Evolutionary conservation across 768 basidiomycete species (phyloP), one percentile per base, ranked within the genome.

Genomic region (Butyriboletus loyo): DNA sequence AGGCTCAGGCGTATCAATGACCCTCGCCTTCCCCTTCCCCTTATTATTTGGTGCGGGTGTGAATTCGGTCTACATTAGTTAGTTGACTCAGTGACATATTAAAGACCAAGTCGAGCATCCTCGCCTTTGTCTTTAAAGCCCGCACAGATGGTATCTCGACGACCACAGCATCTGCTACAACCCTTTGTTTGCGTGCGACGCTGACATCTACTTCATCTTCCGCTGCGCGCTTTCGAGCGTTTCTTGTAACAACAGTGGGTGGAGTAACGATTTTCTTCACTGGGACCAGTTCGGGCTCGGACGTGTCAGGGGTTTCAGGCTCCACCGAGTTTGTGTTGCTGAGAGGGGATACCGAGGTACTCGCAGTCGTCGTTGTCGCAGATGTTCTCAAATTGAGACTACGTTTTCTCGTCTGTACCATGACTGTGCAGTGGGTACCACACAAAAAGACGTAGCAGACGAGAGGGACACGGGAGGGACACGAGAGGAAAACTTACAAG

Each of bases 301-400:
- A 85, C 28, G 82, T 83, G 37, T 70, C 70, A 59, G 84, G 83
- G 46, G 83, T 83, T 60, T 76, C 77, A 28, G 67, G 64, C 62
- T 75, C 69, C 37, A 72, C 70, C 30, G 83, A 81, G 22, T 70
- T 68, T 46, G 68, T 66, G 30, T 73, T 69, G 58, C 80, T 84
- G 58, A 78, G 56, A 35, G 84, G 81, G 13, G 85, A 81, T 28
- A 70, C 72, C 36, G 73, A 70, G 13, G 76, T 72, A 14, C 76
- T 72, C 8, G 77, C 68, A 5, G 69, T 54, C 10, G 69, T 52
- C 25, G 68, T 54, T 5, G 66, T 66, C 41, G 62, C 54, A 8
- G 69, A 56, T 10, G 68, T 64, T 27, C 40, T 53, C 5, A 45
- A 34, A 17, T 27, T 54, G 14, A 62, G 57, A 25, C 52, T 34